Conservation (phyloP, 2,329 filamentous ascomycete species). For the Fusarium falciforme region DNA sequence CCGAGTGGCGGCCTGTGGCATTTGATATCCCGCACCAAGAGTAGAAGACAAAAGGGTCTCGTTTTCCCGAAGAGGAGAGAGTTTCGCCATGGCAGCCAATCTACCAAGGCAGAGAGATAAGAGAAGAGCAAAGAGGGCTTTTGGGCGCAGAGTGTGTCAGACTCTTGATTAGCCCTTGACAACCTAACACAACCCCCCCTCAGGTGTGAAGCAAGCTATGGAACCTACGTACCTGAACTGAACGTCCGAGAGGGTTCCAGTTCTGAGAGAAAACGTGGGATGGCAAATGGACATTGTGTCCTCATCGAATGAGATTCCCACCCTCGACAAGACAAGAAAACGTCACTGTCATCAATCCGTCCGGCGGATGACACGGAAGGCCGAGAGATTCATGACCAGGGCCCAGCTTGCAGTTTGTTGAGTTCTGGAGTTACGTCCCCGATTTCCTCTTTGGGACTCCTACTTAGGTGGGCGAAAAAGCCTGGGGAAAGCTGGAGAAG, state of each 20-base stretch:
- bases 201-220: background rate
- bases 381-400: conserved; percentile 14
- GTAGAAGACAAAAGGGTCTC: conserved; percentile 15
- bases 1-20: background rate
- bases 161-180: conserved; percentile 1
- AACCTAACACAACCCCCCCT: background rate
- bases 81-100: background rate
- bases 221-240: background rate
- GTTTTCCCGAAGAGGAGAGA: background rate
- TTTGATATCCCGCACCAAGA: conserved; percentile 4
- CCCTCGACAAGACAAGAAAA: background rate
- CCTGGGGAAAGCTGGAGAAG: conserved; percentile 29
- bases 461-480: conserved; percentile 17
- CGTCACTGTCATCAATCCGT: conserved; percentile 17
- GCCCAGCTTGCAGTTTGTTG: conserved; percentile 34
- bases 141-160: background rate
- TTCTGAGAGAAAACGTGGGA: background rate
- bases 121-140: conserved; percentile 13
- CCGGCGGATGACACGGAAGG: conserved; percentile 16
- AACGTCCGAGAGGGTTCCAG: background rate
- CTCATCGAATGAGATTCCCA: background rate
- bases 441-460: conserved; percentile 32
- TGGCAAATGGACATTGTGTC: conserved; percentile 1
- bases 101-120: background rate
- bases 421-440: conserved; percentile 17